phyloP scores from a whole-genome alignment of 495 filamentous ascomycete species.

The Tuber borchii region DNA sequence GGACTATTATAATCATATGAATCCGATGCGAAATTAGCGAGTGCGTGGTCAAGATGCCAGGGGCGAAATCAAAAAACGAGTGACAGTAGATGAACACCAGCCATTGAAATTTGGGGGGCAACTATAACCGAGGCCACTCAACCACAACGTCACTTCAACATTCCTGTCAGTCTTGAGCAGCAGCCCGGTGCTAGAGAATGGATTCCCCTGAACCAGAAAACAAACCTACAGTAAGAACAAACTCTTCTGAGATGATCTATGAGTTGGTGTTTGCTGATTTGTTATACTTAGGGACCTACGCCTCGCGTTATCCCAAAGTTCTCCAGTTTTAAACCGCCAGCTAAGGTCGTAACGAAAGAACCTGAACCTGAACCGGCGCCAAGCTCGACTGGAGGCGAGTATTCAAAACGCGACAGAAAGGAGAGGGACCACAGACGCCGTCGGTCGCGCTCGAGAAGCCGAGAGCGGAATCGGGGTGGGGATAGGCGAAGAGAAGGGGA shows the following conservation, averaged over 20 bases:
- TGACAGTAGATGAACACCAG: background rate
- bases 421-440: conserved; percentile 11
- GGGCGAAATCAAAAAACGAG: background rate
- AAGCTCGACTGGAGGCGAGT: background rate
- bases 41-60: too few species aligned
- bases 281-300: conserved; percentile 16
- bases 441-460: conserved; percentile 22
- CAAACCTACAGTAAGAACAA: conserved; percentile 5
- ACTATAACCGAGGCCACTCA: background rate
- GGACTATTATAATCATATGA: conserved; percentile 53
- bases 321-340: conserved; percentile 33
- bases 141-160: background rate
- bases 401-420: conserved; percentile 10
- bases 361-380: conserved; percentile 15
- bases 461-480: conserved; percentile 16
- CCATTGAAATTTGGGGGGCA: background rate
- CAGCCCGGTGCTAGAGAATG: background rate
- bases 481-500: conserved; percentile 14
- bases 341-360: conserved; percentile 9
- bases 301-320: conserved; percentile 40
- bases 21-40: background rate
- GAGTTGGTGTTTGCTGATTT: background rate
- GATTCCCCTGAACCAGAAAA: conserved; percentile 4
- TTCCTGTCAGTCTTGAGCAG: background rate
- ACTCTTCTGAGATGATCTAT: background rate